phyloP scores from a whole-genome alignment of 768 basidiomycete genomes.

The Hygrophorus pudorinus region DNA sequence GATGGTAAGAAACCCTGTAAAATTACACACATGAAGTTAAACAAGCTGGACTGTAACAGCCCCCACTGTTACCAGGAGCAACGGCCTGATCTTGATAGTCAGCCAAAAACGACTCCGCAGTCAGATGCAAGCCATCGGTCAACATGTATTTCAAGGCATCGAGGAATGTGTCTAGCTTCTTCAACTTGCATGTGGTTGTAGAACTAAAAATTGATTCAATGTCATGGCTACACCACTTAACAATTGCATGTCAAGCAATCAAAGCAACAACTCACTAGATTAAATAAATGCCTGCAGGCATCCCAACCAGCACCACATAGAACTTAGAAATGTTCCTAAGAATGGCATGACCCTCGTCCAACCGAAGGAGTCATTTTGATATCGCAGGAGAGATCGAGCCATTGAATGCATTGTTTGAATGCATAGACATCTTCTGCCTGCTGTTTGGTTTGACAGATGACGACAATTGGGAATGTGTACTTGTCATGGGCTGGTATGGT shows the following conservation, averaged over 20 bases:
- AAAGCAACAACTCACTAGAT: slow-evolving; percentile 1
- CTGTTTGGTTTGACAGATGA: neutral
- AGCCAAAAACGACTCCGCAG: neutral
- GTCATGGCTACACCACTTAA: neutral
- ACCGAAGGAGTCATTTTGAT: neutral
- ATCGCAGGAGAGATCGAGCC: neutral
- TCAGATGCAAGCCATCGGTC: neutral
- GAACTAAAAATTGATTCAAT: neutral
- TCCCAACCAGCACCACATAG: neutral
- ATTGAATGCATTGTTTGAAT: neutral
- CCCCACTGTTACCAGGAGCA: neutral
- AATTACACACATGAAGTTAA: neutral
- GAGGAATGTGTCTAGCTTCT: slow-evolving; percentile 1
- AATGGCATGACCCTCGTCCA: neutral
- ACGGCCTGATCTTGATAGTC: neutral
- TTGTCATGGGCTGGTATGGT: neutral
- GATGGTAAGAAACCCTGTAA: neutral
- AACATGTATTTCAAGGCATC: slow-evolving; percentile 3
- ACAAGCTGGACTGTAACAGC: neutral
- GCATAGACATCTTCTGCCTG: slow-evolving; percentile 1
- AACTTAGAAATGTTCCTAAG: slow-evolving; percentile 3
- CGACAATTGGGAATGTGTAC: slow-evolving; percentile 1
- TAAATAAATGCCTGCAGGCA: slow-evolving; percentile 4
- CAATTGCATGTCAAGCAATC: neutral
- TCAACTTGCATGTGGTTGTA: neutral